These are phyloP conservation scores for Schoenoplectus triqueter DNA, from an alignment of 202 grass and related monocot species.

Conservation along the genomic window DNA sequence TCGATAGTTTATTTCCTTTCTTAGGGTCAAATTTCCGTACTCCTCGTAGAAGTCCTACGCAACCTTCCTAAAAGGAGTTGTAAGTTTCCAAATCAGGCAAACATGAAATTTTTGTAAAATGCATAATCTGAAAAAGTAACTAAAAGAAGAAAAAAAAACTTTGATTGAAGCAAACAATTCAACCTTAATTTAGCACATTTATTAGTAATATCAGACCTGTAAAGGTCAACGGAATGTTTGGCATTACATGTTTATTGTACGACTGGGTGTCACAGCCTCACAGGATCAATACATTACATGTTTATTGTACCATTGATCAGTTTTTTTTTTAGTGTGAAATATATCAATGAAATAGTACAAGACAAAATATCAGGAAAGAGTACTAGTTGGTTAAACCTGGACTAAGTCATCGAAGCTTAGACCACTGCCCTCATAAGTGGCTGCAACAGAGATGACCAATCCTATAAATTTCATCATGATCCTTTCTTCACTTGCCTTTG, in stretches of 20 bases:
- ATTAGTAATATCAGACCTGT: not conserved
- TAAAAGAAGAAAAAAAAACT: not conserved
- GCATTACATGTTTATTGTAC: not conserved
- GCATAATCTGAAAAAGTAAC: not conserved
- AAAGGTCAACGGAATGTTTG: conserved; percentile 4
- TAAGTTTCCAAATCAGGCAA: conserved; percentile 19
- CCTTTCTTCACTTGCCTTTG: conserved; percentile 44
- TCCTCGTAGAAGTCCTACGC: conserved; percentile 50
- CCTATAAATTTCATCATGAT: conserved; percentile 45
- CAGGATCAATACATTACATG: not conserved
- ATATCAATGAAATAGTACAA: not conserved
- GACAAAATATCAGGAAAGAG: not conserved
- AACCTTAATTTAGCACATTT: not conserved
- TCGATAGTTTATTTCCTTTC: conserved; percentile 54
- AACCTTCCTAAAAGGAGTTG: conserved; percentile 50
- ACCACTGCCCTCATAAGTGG: conserved; percentile 42
- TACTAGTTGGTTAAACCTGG: conserved; percentile 36
- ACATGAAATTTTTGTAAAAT: not conserved
- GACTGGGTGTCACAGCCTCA: not conserved
- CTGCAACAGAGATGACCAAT: conserved; percentile 43
- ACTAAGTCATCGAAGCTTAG: conserved; percentile 45
- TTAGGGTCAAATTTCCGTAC: conserved; percentile 45
- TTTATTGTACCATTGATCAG: conserved; percentile 21
- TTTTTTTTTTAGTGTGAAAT: not conserved
- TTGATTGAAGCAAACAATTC: not conserved